These are phyloP conservation scores for Pleurozium schreberi DNA, from an alignment of 225 moss, liverwort and hornwort species.

Conservation along the genomic window DNA sequence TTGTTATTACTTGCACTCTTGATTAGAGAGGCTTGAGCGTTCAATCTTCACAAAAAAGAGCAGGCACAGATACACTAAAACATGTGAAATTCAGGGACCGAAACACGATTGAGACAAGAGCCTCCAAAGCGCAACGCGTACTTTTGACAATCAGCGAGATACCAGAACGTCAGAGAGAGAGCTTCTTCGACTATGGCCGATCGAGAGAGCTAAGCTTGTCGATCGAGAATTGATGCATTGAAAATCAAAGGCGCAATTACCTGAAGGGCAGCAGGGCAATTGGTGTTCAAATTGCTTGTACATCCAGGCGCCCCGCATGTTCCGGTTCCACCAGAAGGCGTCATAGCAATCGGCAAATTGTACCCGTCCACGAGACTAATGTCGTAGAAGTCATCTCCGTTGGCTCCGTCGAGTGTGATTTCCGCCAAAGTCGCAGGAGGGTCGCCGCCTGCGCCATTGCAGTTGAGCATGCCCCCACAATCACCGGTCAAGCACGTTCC, in stretches of 20 bases:
- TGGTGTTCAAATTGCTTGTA: slow-evolving; percentile 23
- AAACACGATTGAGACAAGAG: background rate
- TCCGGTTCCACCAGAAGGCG: slow-evolving; percentile 22
- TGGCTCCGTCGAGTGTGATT: slow-evolving; percentile 35
- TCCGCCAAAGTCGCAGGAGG: slow-evolving; percentile 42
- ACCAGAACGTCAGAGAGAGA: background rate
- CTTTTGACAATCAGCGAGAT: background rate
- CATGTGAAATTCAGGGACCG: background rate
- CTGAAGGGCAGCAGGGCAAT: slow-evolving; percentile 34
- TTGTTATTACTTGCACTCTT: background rate
- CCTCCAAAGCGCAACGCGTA: background rate
- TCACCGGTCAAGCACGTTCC: slow-evolving; percentile 29
- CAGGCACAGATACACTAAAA: background rate
- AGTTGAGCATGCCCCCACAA: slow-evolving; percentile 27
- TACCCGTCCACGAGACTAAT: slow-evolving; percentile 52
- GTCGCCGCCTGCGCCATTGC: slow-evolving; percentile 30
- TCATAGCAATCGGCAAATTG: slow-evolving; percentile 33
- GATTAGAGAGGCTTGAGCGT: background rate
- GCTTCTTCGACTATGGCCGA: background rate
- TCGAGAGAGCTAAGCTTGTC: background rate
- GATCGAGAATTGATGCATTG: background rate
- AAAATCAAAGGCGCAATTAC: background rate
- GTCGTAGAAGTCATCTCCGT: slow-evolving; percentile 47
- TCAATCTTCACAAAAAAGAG: background rate
- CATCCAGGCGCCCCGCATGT: slow-evolving; percentile 30